A percentile compares a stretch with the other conserved stretches of the same genome.
phyloP scores from a whole-genome alignment of 2,329 filamentous ascomycete genomes.

The Rutstroemia sp. region DNA sequence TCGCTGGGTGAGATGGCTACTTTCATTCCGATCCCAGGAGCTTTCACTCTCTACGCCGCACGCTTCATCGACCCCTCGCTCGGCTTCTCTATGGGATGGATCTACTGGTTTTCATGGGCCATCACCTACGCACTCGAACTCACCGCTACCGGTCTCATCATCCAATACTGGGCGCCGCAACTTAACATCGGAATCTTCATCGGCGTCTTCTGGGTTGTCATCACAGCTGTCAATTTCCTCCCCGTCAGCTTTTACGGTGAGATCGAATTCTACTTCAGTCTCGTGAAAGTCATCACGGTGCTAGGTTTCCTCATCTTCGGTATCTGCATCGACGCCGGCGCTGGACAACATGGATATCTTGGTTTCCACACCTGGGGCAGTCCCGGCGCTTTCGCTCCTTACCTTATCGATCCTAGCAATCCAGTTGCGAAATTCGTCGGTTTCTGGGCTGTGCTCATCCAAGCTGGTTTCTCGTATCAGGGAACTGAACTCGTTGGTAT shows the following conservation, averaged over 20 bases:
- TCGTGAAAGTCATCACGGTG: slow-evolving; percentile 70
- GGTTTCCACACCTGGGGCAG: slow-evolving; percentile 51
- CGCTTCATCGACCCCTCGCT: slow-evolving; percentile 68
- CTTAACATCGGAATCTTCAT: slow-evolving; percentile 67
- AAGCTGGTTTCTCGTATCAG: slow-evolving; percentile 46
- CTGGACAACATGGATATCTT: slow-evolving; percentile 50
- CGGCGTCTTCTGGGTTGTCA: slow-evolving; percentile 63
- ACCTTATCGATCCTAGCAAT: slow-evolving; percentile 42
- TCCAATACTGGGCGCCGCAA: slow-evolving; percentile 62
- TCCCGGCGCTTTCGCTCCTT: slow-evolving; percentile 55
- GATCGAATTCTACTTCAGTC: slow-evolving; percentile 71
- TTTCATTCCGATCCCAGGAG: slow-evolving; percentile 68
- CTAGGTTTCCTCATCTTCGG: slow-evolving; percentile 70
- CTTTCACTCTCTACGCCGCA: slow-evolving; percentile 68
- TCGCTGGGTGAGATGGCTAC: slow-evolving; percentile 67
- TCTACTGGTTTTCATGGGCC: slow-evolving; percentile 75
- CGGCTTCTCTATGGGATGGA: slow-evolving; percentile 74
- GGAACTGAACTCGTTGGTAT: slow-evolving; percentile 60
- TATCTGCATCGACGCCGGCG: slow-evolving; percentile 68
- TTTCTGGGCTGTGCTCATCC: slow-evolving; percentile 56
- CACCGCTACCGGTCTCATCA: slow-evolving; percentile 64
- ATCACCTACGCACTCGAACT: slow-evolving; percentile 68
- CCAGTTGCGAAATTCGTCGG: slow-evolving; percentile 46
- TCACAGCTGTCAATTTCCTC: slow-evolving; percentile 62
- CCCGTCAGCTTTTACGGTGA: slow-evolving; percentile 69